These are phyloP conservation scores for Ceratocystis harringtonii DNA, from an alignment of 2,329 filamentous ascomycete genomes.

Conservation along the genomic window DNA sequence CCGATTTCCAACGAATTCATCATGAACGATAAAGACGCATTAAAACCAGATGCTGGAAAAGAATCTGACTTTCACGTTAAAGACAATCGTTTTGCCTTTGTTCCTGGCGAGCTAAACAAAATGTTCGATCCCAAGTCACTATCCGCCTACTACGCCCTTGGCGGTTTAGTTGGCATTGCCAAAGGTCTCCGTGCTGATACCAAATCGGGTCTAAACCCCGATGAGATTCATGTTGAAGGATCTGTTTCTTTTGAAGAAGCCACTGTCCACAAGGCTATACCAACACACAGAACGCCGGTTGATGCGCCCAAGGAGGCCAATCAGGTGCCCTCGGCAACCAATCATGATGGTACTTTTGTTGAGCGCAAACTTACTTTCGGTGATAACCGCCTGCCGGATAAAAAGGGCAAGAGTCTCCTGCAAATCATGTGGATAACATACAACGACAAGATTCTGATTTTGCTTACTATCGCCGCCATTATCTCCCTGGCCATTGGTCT, in stretches of 20 bases:
- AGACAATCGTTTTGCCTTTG: constrained; percentile 74
- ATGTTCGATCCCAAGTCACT: constrained; percentile 81
- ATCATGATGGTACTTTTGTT: constrained; percentile 30
- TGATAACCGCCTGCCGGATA: constrained; percentile 58
- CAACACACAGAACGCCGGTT: constrained; percentile 3
- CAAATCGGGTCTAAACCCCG: constrained; percentile 56
- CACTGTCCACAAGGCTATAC: constrained; percentile 23
- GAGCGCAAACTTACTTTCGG: constrained; percentile 57
- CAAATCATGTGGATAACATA: constrained; percentile 70
- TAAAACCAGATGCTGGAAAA: constrained; percentile 61
- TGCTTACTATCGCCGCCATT: constrained; percentile 54
- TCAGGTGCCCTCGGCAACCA: constrained; percentile 13
- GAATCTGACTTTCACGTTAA: constrained; percentile 62
- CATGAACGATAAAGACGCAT: constrained; percentile 49
- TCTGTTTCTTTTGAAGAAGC: constrained; percentile 58
- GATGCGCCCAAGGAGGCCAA: constrained; percentile 11
- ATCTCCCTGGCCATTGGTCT: constrained; percentile 61
- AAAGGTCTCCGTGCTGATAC: constrained; percentile 62
- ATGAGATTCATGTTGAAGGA: constrained; percentile 54
- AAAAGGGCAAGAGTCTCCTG: constrained; percentile 58
- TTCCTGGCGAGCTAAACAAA: constrained; percentile 70
- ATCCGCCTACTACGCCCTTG: constrained; percentile 64
- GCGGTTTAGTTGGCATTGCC: constrained; percentile 63
- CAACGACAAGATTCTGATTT: constrained; percentile 66
- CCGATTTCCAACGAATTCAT: constrained; percentile 37